phyloP scores from a whole-genome alignment of 371 early-diverging fungal species.

The Syncephalastrum monosporum region DNA sequence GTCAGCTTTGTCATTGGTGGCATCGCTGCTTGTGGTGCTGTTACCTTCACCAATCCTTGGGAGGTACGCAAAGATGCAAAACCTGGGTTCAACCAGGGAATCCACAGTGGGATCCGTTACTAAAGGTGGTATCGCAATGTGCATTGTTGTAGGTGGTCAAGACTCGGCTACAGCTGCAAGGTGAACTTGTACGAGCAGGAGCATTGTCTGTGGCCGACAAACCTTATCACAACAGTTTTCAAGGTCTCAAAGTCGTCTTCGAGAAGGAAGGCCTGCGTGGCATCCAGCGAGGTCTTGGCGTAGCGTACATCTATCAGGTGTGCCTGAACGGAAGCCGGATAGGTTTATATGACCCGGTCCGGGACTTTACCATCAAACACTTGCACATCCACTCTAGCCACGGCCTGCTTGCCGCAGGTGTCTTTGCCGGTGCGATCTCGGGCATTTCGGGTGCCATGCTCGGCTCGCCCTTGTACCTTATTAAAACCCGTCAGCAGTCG shows the following conservation, averaged over 20 bases:
- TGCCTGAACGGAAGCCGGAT: slow-evolving; percentile 92
- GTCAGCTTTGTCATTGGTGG: slow-evolving; percentile 74
- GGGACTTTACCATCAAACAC: slow-evolving; percentile 18
- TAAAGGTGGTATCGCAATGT: not conserved
- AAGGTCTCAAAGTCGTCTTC: slow-evolving; percentile 77
- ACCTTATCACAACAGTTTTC: slow-evolving; percentile 78
- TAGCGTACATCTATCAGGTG: slow-evolving; percentile 92
- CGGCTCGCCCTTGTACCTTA: slow-evolving; percentile 87
- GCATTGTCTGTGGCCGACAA: slow-evolving; percentile 47
- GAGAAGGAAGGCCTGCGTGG: slow-evolving; percentile 85
- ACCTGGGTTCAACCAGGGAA: not conserved
- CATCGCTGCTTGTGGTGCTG: slow-evolving; percentile 86
- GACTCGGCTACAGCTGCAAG: slow-evolving; percentile 94
- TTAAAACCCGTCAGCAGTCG: slow-evolving; percentile 96
- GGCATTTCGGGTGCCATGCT: slow-evolving; percentile 83
- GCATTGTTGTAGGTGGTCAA: slow-evolving; percentile 78
- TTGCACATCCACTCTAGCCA: slow-evolving; percentile 23
- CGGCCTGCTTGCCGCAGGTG: slow-evolving; percentile 59
- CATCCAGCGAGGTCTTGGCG: slow-evolving; percentile 87
- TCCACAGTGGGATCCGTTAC: not conserved
- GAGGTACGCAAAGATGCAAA: slow-evolving; percentile 59
- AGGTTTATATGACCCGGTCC: slow-evolving; percentile 85
- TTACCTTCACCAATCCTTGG: slow-evolving; percentile 92
- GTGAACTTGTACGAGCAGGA: slow-evolving; percentile 72
- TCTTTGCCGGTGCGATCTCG: slow-evolving; percentile 57